Percentiles rank a stretch among this genome's conserved stretches.
phyloP scores from a whole-genome alignment of 306 rosid species.

The Vigna hirtella region DNA sequence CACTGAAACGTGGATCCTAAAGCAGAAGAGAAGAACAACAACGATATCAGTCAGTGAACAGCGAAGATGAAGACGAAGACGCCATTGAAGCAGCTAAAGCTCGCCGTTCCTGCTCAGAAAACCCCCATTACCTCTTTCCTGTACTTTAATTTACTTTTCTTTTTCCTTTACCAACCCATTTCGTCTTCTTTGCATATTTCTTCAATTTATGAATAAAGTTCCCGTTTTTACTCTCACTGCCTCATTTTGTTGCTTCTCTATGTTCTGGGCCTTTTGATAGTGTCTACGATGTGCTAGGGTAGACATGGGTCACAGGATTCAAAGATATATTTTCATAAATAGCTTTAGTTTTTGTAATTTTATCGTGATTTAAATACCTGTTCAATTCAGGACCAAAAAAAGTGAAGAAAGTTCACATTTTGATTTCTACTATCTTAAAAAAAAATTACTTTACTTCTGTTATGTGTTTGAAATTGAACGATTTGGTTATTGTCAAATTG shows the following conservation, averaged over 20 bases:
- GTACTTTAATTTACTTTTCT: slow-evolving; percentile 47
- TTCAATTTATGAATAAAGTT: neutral
- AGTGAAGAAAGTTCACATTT: neutral
- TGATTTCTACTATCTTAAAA: neutral
- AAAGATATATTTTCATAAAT: too few relatives aligned
- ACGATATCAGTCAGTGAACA: neutral
- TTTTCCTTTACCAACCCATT: slow-evolving; percentile 37
- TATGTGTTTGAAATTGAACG: slow-evolving; percentile 33
- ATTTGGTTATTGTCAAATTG: slow-evolving; percentile 30
- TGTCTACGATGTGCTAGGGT: neutral
- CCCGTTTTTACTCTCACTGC: neutral
- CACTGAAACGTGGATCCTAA: neutral
- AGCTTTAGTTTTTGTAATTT: neutral
- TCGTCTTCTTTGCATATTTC: slow-evolving; percentile 1
- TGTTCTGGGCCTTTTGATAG: neutral
- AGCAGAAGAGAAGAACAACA: slow-evolving; percentile 4
- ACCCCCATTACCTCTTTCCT: slow-evolving; percentile 77
- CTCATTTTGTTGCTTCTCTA: neutral
- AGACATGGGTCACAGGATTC: neutral
- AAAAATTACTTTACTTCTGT: neutral
- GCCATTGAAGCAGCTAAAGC: slow-evolving; percentile 91
- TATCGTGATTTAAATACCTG: neutral
- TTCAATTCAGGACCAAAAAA: neutral
- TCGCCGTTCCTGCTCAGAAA: slow-evolving; percentile 88
- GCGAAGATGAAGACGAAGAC: slow-evolving; percentile 77